phyloP scores from a whole-genome alignment of 1,284 basidiomycete species.

The Sporisorium exsertum region DNA sequence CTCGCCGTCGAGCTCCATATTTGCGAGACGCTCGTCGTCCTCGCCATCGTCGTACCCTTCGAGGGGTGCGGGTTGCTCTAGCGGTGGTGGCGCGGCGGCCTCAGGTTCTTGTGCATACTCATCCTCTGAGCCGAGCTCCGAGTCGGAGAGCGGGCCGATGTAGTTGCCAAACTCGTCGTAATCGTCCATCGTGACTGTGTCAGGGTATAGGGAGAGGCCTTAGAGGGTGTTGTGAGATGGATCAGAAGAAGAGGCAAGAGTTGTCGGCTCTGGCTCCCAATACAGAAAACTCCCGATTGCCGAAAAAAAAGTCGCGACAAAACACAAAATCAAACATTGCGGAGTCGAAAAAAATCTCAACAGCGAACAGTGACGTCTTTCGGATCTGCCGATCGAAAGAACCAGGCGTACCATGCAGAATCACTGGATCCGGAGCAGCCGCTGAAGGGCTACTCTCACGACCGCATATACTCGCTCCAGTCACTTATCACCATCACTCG shows the following conservation, averaged over 20 bases:
- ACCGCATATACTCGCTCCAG: background rate
- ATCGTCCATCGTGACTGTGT: constrained; percentile 55
- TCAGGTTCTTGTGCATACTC: constrained; percentile 22
- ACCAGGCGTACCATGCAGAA: constrained; percentile 3
- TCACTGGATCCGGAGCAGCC: constrained; percentile 6
- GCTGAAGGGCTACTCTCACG: background rate
- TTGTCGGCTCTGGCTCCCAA: background rate
- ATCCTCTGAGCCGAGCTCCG: constrained; percentile 54
- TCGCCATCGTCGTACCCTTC: constrained; percentile 79
- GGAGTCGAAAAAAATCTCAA: constrained; percentile 3
- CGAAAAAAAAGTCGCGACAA: constrained; percentile 1
- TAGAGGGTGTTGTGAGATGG: background rate
- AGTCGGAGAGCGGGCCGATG: constrained; percentile 68
- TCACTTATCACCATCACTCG: constrained; percentile 1
- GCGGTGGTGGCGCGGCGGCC: constrained; percentile 11
- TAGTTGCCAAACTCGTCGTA: constrained; percentile 70
- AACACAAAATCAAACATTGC: constrained; percentile 18
- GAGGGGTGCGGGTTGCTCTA: constrained; percentile 68
- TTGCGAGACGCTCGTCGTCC: constrained; percentile 16
- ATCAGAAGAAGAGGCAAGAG: constrained; percentile 17
- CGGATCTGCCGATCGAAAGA: constrained; percentile 14
- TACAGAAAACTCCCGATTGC: constrained; percentile 26
- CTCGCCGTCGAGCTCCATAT: constrained; percentile 72
- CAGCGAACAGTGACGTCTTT: constrained; percentile 24
- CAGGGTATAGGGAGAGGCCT: constrained; percentile 24